Evolutionary conservation across 164 flowering plant genomes (phyloP).

Genomic region (Umbilicus rupestris): DNA sequence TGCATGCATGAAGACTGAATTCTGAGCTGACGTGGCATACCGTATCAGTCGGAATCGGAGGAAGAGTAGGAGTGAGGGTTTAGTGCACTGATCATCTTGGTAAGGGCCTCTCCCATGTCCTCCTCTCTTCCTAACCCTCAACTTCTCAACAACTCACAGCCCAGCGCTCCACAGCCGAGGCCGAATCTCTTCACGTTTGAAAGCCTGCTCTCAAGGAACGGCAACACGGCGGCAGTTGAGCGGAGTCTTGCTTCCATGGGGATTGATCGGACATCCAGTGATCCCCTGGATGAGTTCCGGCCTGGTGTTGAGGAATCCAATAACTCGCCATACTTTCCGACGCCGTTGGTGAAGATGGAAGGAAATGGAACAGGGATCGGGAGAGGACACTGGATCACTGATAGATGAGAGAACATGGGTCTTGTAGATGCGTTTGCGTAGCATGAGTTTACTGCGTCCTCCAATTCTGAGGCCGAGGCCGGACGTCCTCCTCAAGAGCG

Average conservation of each 20-base stretch:
- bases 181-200: conserved; percentile 53
- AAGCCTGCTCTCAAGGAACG: conserved; percentile 53
- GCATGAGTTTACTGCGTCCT: conserved; percentile 38
- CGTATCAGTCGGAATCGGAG: conserved; percentile 75
- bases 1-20: too few species aligned
- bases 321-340: conserved; percentile 65
- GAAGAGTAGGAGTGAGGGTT: conserved; percentile 36
- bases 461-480: conserved; percentile 55
- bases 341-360: conserved; percentile 46
- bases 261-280: conserved; percentile 74
- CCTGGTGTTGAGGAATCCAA: conserved; percentile 27
- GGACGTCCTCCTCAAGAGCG: conserved; percentile 43
- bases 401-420: conserved; percentile 68
- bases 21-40: too few species aligned
- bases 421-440: conserved; percentile 27
- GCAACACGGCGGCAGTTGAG: conserved; percentile 64
- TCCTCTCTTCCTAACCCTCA: conserved; percentile 86
- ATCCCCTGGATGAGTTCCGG: conserved; percentile 39
- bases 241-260: conserved; percentile 84
- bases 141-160: conserved; percentile 39
- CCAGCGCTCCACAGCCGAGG: conserved; percentile 49
- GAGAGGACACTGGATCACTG: conserved; percentile 70
- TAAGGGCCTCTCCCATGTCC: conserved; percentile 61
- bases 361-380: conserved; percentile 91
- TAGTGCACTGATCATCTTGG: conserved; percentile 47